Evolutionary conservation across 306 rosid genomes (phyloP), one percentile per base, ranked within the genome.

Genomic region (Sechiopsis laciniata): DNA sequence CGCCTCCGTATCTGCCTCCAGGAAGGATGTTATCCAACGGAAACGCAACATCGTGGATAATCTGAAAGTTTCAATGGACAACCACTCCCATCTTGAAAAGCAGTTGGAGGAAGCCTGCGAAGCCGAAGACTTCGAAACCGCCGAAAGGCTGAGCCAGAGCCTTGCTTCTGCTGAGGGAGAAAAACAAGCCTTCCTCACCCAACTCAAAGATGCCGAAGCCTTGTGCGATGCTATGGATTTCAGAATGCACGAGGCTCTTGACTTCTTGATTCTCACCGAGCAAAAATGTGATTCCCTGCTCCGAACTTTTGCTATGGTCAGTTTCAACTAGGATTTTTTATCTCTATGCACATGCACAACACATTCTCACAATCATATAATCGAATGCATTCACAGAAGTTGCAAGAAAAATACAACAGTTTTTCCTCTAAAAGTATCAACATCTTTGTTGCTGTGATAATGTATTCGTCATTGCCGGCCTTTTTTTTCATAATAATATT

Each of bases 91-190:
- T 32, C 89, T 91, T 35, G 97, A 91, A 74, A 85, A 59, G 79
- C 87, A 85, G 73, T 85, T 91, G 80, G 87, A 91, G 82, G 88
- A 84, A 80, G 95, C 92, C 32, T 82, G 89, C 57, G 95, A 88
- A 77, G 91, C 92, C 13, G 97, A 91, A 77, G 95, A 91, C 74
- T 91, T 91, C 53, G 95, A 91, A 74, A 82, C 74, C 6, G 97
- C 97, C 0, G 89, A 90, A 58, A 79, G 82, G 82, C 83, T 91
- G 57, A 91, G 92, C 73, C 81, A 91, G 72, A 61, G 57, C 56
- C 84, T 91, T 21, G 91, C 87, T 46, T 84, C 86, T 66, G 88
- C 87, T 29, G 90, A 91, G 63, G 79, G 71, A 59, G 85, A 87
- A 54, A 88, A 75, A 75, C 88, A 77, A 32, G 73, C 81, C 78